Evolutionary conservation across 805 yeast genomes (phyloP), one percentile per base, ranked within the genome.

Genomic region (Kuraishia cidri): DNA sequence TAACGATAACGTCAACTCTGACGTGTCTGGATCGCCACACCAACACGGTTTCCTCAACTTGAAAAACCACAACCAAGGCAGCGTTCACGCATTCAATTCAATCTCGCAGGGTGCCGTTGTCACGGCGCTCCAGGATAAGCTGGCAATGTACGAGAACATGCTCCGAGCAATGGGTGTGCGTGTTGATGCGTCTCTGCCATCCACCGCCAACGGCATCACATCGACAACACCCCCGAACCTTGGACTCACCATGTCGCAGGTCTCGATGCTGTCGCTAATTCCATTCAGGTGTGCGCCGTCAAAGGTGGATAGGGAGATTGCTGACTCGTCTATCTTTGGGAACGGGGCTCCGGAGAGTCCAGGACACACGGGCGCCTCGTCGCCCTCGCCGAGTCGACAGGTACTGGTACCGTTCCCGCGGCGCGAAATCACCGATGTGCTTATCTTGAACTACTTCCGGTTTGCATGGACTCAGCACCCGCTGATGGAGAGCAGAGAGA

Each of bases 401-500:
- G 30, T 23, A 9, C n/a, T 18, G 11, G 37, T 30, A 3, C 19
- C 36, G 1, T 43, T 42, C 8, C 26, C 33, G 4, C 24, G 34
- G 12, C 33, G 36, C 19, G 33, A 26, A 8, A 30, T 14, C 3
- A 32, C 40, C 21, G 35, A 36, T 11, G 21, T 24, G 12, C 33
- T 39, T 7, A 35, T 43, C 20, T 14, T 30, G 19, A 32, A 36
- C 33, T 43, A 43, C 35, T 43, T 39, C 27, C 28, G 31, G 23
- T 37, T 28, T 30, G 45, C 47, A 2, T 43, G 47, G 47, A 39
- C 37, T 9, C 47, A 43, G 28, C 45, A 43, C 26, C 47, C 47
- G 7, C 38, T 43, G 13, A 23, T 41, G 3, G 42, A 39, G 27
- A 26, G 30, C 26, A 31, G 39, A 14, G 19, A 21, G 6, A 9